phyloP scores from a whole-genome alignment of 2,329 filamentous ascomycete species.

The Coniella vitis region DNA sequence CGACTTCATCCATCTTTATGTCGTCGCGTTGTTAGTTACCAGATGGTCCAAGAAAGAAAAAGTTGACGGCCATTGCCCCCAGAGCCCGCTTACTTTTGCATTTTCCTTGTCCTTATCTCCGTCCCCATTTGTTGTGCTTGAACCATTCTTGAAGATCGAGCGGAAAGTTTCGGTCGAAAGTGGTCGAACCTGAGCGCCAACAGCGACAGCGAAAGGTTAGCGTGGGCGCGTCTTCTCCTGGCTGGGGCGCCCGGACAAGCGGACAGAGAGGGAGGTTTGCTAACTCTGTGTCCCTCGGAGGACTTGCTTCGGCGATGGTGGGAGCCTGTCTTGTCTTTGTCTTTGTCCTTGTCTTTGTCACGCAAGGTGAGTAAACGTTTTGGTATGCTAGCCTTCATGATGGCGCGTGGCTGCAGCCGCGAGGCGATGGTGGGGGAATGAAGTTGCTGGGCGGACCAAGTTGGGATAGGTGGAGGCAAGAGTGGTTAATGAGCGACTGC shows the following conservation, averaged over 20 bases:
- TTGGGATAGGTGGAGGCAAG: no score
- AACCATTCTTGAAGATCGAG: constrained; percentile 57
- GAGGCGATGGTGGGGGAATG: neutral
- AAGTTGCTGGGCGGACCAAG: no score
- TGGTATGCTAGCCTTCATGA: constrained; percentile 46
- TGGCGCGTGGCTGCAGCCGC: constrained; percentile 19
- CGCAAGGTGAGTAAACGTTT: constrained; percentile 65
- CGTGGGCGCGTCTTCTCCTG: neutral
- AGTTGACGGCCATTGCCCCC: constrained; percentile 4
- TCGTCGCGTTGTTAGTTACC: neutral
- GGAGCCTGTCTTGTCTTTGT: constrained; percentile 28
- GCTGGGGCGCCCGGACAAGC: constrained; percentile 10
- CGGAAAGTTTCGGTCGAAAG: constrained; percentile 52
- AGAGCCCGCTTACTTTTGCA: constrained; percentile 28
- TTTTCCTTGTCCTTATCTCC: constrained; percentile 43
- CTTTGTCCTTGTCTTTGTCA: constrained; percentile 31
- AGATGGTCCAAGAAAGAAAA: neutral
- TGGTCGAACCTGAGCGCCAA: constrained; percentile 39
- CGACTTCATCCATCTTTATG: constrained; percentile 35
- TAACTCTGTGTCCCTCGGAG: constrained; percentile 47
- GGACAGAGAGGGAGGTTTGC: constrained; percentile 12
- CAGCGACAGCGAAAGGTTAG: constrained; percentile 12
- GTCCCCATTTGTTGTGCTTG: constrained; percentile 45
- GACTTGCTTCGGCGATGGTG: constrained; percentile 48
- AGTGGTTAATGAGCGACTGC: neutral